Base-by-base conservation (phyloP, 352 stramenopile species). In the Peronospora belbahrii region DNA sequence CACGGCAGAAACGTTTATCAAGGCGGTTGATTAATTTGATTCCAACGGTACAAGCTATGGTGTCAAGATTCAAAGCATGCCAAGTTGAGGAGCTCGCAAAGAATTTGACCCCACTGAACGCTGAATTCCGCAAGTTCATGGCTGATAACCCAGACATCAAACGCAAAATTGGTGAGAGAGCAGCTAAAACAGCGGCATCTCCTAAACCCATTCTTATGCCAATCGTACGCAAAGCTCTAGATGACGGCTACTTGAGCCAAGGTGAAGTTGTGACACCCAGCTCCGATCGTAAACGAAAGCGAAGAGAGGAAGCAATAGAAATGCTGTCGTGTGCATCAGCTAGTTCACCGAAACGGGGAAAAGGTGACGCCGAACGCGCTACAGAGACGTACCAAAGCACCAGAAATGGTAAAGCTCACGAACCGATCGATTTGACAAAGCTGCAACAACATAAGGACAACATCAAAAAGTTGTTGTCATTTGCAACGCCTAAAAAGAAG, bases 231-330 rank as follows among this genome's bases (percentile, higher is more conserved):
- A 70, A 60, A 35, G 58, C 54, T 2, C 37, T 80, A 7, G 62
- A 81, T 32, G 71, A 74, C 30, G 75, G 63, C 38, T 88, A 85
- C 36, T 19, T 81, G 14, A 89, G 61, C 20, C 77, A 89, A 51
- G 46, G 45, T 37, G 69, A 76, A 23, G 62, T 19, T 23, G 34
- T 62, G 7, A 38, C 11, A 4, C 27, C 34, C 3, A 57, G 20
- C 6, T 44, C 39, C 4, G 55, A 64, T 23, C 54, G 59, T 6
- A 83, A 85, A 28, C 53, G 73, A 19, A 82, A 83, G 33, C 50
- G 66, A 31, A 51, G 61, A 44, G 61, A 80, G 30, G 47, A 73
- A 37, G 62, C 77, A 10, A 72, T 85, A 32, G 58, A 67, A n/a
- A 45, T 52, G n/a, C 32, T 74, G 19, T 84, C 74, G 0, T 51